Evolutionary conservation across 169 alveolate genomes (phyloP).

Genomic region (Toxoplasma gondii): DNA sequence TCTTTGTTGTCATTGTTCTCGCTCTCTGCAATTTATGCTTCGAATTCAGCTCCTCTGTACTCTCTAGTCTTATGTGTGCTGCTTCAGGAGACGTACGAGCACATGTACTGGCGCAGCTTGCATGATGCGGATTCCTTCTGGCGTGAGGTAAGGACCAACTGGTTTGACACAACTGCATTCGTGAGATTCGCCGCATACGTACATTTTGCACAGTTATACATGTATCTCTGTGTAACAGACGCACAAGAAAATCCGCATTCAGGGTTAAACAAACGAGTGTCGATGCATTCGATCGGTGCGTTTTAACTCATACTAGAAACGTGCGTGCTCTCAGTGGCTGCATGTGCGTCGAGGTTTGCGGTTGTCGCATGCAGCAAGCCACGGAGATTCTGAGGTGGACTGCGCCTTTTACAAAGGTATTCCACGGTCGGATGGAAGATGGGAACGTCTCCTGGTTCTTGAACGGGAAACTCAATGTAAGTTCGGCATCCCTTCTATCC

Average conservation of each 20-base stretch:
- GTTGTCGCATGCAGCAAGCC: constrained; percentile 42
- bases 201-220: not conserved
- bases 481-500: not conserved
- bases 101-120: constrained; percentile 65
- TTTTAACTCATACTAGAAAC: not conserved
- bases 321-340: not conserved
- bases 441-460: constrained; percentile 87
- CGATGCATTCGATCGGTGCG: not conserved
- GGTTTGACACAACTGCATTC: not conserved
- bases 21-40: not conserved
- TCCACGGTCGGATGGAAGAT: constrained; percentile 73
- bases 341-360: not conserved
- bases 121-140: constrained; percentile 68
- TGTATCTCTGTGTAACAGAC: not conserved
- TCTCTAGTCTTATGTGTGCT: not conserved
- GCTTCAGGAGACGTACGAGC: constrained; percentile 66
- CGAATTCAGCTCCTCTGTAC: not conserved
- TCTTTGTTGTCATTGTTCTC: too few relatives aligned
- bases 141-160: constrained; percentile 49
- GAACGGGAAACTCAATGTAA: constrained; percentile 88
- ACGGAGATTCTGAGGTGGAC: constrained; percentile 57
- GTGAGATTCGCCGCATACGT: not conserved
- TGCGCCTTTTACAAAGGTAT: constrained; percentile 71
- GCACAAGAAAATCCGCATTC: not conserved
- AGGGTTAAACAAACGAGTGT: not conserved